These are phyloP conservation scores for Macrophomina phaseolina DNA, from an alignment of 2,329 filamentous ascomycete genomes.

Conservation along the genomic window DNA sequence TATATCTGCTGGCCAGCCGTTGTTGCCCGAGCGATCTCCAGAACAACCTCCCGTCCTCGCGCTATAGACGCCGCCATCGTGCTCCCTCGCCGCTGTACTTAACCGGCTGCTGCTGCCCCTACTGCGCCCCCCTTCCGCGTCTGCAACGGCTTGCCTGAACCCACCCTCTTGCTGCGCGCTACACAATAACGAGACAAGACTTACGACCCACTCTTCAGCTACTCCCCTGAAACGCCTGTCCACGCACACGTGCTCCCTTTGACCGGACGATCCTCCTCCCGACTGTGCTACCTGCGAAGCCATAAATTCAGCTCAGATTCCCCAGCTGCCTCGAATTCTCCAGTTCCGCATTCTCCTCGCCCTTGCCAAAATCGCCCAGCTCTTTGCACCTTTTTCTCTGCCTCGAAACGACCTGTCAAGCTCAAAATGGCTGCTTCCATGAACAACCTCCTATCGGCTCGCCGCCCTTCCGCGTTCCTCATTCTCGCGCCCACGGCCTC, in stretches of 20 bases:
- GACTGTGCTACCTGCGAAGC: constrained; percentile 3
- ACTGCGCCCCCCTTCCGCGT: neutral
- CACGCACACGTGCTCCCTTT: constrained; percentile 22
- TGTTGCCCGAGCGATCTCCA: constrained; percentile 18
- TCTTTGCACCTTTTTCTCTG: neutral
- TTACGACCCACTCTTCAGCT: constrained; percentile 3
- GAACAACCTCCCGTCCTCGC: neutral
- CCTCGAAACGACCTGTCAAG: neutral
- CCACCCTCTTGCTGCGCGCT: constrained; percentile 12
- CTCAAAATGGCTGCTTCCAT: constrained; percentile 7
- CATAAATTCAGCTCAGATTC: constrained; percentile 20
- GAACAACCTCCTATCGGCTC: constrained; percentile 19
- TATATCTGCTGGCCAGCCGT: constrained; percentile 9
- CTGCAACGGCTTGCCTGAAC: constrained; percentile 17
- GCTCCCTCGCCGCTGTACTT: constrained; percentile 14
- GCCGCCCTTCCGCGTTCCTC: constrained; percentile 28
- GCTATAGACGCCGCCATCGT: constrained; percentile 18
- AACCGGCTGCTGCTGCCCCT: constrained; percentile 1
- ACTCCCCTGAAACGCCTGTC: constrained; percentile 19
- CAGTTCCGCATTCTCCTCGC: constrained; percentile 2
- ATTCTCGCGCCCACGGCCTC: constrained; percentile 32
- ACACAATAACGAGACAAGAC: constrained; percentile 15
- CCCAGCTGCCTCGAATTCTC: neutral
- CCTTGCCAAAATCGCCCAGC: neutral
- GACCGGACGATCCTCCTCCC: constrained; percentile 16